Evolutionary conservation across 306 rosid genomes (phyloP).

Genomic region (Lagenaria siceraria): DNA sequence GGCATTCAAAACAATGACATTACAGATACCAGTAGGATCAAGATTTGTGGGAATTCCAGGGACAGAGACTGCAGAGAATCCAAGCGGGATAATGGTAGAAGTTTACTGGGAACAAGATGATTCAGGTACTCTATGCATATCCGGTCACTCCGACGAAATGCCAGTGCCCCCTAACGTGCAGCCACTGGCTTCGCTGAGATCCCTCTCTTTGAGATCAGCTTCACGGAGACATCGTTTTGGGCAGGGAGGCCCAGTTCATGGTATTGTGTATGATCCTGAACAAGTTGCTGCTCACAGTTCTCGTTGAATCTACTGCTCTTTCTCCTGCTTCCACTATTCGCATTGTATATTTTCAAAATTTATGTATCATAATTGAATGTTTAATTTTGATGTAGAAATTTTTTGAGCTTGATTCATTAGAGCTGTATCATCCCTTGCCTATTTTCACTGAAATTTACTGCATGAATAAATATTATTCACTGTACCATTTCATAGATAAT

Average conservation of each 20-base stretch:
- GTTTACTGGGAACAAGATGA: slow-evolving; percentile 86
- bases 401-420: background rate
- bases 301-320: slow-evolving; percentile 10
- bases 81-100: slow-evolving; percentile 69
- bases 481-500: background rate
- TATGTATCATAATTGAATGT: background rate
- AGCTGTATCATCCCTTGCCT: background rate
- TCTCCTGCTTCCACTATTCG: background rate
- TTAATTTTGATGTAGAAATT: background rate
- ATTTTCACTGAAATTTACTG: background rate
- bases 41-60: slow-evolving; percentile 73
- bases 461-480: background rate
- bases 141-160: slow-evolving; percentile 47
- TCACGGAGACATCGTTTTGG: slow-evolving; percentile 9
- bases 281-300: slow-evolving; percentile 19
- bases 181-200: slow-evolving; percentile 15
- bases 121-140: slow-evolving; percentile 49
- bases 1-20: background rate
- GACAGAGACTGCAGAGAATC: slow-evolving; percentile 44
- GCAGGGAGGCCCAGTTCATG: slow-evolving; percentile 19
- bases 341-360: background rate
- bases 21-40: slow-evolving; percentile 69
- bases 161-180: slow-evolving; percentile 30
- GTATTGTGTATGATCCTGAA: slow-evolving; percentile 45
- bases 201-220: slow-evolving; percentile 19